phyloP scores from a whole-genome alignment of 192 early-diverging fungal genomes.

The Lobosporangium transversale region DNA sequence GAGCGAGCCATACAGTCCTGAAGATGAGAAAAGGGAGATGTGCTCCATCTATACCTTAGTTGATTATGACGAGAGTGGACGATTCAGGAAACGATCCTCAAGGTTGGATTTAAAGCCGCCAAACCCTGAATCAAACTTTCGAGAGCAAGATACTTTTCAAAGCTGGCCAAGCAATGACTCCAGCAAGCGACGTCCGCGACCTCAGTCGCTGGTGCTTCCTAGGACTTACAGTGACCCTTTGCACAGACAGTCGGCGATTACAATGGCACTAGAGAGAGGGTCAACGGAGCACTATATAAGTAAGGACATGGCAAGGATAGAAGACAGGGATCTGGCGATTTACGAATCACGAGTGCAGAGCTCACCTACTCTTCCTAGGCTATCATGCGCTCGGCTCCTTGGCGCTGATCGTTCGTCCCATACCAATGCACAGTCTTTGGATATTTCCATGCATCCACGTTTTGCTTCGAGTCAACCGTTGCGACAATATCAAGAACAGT shows the following conservation, averaged over 20 bases:
- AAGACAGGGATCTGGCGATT: background rate
- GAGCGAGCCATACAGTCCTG: background rate
- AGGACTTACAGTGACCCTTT: background rate
- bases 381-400: background rate
- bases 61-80: background rate
- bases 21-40: background rate
- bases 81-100: slow-evolving; percentile 25
- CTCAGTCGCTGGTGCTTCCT: slow-evolving; percentile 10
- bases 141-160: background rate
- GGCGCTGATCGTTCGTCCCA: slow-evolving; percentile 7
- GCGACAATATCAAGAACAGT: background rate
- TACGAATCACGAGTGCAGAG: too few relatives aligned
- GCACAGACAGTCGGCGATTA: background rate
- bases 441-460: slow-evolving; percentile 2
- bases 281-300: background rate
- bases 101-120: slow-evolving; percentile 10
- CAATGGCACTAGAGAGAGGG: background rate
- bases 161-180: slow-evolving; percentile 2
- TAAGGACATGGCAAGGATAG: background rate
- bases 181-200: background rate
- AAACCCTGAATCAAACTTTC: background rate
- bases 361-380: too few relatives aligned
- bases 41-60: background rate
- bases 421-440: slow-evolving; percentile 25
- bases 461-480: background rate